These are phyloP conservation scores for Neurospora cerealis DNA, from an alignment of 495 filamentous ascomycete species.

Conservation along the genomic window DNA sequence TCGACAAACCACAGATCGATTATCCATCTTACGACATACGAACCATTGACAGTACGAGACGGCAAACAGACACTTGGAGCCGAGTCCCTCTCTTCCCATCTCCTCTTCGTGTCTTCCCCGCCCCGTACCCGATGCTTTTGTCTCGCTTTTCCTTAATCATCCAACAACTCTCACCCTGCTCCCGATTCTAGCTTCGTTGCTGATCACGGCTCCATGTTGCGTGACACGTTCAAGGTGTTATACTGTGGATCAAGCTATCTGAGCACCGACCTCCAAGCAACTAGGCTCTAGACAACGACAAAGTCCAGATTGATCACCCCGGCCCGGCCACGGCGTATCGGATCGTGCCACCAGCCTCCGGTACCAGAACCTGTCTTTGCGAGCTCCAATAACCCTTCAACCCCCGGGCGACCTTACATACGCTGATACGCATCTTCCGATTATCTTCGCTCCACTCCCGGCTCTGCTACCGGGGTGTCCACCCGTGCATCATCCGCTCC, in stretches of 20 bases:
- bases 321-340: conserved; percentile 15
- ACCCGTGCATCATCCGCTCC: conserved; percentile 27
- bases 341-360: conserved; percentile 22
- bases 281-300: neutral
- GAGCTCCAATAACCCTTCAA: conserved; percentile 3
- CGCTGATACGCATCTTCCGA: conserved; percentile 21
- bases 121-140: neutral
- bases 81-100: neutral
- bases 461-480: conserved; percentile 22
- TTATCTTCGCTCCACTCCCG: conserved; percentile 14
- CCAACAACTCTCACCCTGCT: neutral
- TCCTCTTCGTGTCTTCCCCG: neutral
- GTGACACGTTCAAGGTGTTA: neutral
- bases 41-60: neutral
- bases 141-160: neutral
- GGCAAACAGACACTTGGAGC: neutral
- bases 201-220: neutral
- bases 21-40: neutral
- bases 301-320: neutral
- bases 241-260: neutral
- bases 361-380: conserved; percentile 1
- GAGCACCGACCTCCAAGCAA: neutral
- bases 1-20: neutral
- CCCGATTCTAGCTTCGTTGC: neutral
- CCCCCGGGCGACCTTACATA: neutral